These are phyloP conservation scores for Dactylellina haptotyla DNA, from an alignment of 2,329 filamentous ascomycete species.

Conservation along the genomic window DNA sequence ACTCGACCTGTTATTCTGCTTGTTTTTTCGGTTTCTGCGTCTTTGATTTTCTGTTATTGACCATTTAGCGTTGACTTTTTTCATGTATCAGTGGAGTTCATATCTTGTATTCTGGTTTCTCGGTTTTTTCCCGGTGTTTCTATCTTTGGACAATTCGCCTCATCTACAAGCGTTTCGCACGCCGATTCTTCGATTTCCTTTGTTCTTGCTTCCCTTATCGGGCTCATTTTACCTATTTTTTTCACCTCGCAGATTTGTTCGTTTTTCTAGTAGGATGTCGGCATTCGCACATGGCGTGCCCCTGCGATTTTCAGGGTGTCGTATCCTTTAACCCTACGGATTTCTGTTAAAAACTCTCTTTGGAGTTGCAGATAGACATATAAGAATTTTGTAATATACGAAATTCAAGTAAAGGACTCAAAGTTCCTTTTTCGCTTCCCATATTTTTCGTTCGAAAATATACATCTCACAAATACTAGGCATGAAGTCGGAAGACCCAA, in stretches of 20 bases:
- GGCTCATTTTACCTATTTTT: neutral
- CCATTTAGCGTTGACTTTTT: conserved; percentile 22
- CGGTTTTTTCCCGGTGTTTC: too few species aligned
- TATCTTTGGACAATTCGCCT: neutral
- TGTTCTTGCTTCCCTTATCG: neutral
- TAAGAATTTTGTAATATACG: conserved; percentile 10
- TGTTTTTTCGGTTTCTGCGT: conserved; percentile 12
- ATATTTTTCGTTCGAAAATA: neutral
- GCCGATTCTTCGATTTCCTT: too few species aligned
- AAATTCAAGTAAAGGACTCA: neutral
- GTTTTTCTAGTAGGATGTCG: neutral
- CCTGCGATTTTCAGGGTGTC: neutral
- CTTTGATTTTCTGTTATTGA: neutral
- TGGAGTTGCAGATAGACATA: neutral
- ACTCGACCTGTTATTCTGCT: neutral
- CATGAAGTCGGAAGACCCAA: too few species aligned
- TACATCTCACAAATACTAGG: neutral
- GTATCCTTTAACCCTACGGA: neutral
- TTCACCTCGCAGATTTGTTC: neutral
- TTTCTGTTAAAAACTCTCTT: neutral
- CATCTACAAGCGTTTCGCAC: neutral
- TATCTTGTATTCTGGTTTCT: conserved; percentile 25
- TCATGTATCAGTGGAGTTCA: conserved; percentile 40
- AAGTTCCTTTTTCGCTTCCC: neutral
- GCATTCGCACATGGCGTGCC: neutral